Conservation (phyloP, 2,329 filamentous ascomycete species). For the Escovopsis sp. region DNA sequence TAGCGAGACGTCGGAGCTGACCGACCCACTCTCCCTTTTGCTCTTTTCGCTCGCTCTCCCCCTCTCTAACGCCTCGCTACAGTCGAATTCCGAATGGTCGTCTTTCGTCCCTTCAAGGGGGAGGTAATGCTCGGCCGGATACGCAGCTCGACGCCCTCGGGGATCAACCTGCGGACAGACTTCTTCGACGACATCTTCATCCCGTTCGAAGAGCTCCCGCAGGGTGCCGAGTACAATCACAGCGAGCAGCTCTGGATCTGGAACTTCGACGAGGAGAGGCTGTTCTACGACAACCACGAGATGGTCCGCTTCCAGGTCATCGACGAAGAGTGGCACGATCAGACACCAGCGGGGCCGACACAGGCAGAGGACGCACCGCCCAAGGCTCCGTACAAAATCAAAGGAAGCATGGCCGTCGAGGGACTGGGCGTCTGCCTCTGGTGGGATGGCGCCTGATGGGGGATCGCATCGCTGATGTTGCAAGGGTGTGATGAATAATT, state of each 20-base stretch:
- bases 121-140: constrained; percentile 83
- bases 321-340: constrained; percentile 81
- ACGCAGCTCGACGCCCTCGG: constrained; percentile 53
- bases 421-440: constrained; percentile 48
- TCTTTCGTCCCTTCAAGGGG: constrained; percentile 91
- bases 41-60: too few species aligned
- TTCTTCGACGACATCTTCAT: constrained; percentile 93
- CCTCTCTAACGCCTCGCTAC: not conserved
- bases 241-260: constrained; percentile 74
- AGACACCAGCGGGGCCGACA: constrained; percentile 54
- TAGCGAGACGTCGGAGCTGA: constrained; percentile 4
- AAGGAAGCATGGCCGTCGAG: constrained; percentile 46
- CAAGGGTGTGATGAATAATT: too few species aligned
- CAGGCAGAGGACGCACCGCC: constrained; percentile 45
- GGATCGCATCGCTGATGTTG: not conserved
- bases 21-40: too few species aligned
- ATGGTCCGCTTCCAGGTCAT: constrained; percentile 75
- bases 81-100: constrained; percentile 88
- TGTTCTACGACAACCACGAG: constrained; percentile 85
- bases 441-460: constrained; percentile 35
- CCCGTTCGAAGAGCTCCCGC: constrained; percentile 56
- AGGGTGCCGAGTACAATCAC: constrained; percentile 59
- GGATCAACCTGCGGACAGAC: constrained; percentile 67
- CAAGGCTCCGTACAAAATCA: constrained; percentile 57
- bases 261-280: constrained; percentile 55